phyloP scores from a whole-genome alignment of 768 basidiomycete species.

The Heimioporus sp. region DNA sequence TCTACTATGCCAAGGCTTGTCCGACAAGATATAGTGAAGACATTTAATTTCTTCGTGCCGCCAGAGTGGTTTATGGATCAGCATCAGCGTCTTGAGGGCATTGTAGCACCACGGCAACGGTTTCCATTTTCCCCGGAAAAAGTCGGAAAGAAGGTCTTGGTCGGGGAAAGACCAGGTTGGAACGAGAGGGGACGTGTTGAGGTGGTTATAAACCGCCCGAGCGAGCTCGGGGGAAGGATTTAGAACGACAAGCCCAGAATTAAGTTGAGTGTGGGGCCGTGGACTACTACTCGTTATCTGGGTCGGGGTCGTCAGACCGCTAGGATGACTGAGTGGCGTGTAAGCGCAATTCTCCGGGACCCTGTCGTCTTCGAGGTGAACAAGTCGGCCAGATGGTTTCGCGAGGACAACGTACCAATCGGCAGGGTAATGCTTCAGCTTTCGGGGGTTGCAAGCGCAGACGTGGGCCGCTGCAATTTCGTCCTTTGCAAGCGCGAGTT shows the following conservation, averaged over 20 bases:
- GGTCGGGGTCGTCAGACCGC: conserved; percentile 46
- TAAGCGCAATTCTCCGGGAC: conserved; percentile 90
- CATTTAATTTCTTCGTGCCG: conserved; percentile 81
- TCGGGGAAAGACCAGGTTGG: conserved; percentile 76
- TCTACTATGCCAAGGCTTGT: conserved; percentile 82
- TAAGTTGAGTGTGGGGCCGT: conserved; percentile 79
- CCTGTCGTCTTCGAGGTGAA: conserved; percentile 45
- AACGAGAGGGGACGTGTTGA: conserved; percentile 48
- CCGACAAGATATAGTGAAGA: conserved; percentile 81
- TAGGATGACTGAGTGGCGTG: conserved; percentile 48
- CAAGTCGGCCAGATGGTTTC: neutral
- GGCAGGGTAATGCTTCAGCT: conserved; percentile 77
- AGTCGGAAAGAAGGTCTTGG: conserved; percentile 84
- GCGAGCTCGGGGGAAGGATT: conserved; percentile 64
- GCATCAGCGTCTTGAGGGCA: conserved; percentile 82
- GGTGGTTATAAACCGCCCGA: conserved; percentile 46
- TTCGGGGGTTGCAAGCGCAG: conserved; percentile 92
- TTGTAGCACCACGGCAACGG: conserved; percentile 89
- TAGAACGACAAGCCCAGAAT: conserved; percentile 87
- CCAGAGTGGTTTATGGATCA: conserved; percentile 76
- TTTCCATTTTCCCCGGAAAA: conserved; percentile 77
- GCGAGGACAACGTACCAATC: conserved; percentile 64
- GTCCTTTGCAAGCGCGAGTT: conserved; percentile 51
- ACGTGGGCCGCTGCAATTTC: conserved; percentile 88
- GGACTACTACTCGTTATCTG: conserved; percentile 46